A percentile compares a stretch with the other conserved stretches of the same genome.
These are phyloP conservation scores for Hyphopichia burtonii DNA, from an alignment of 1,139 yeast genomes.

Conservation along the genomic window DNA sequence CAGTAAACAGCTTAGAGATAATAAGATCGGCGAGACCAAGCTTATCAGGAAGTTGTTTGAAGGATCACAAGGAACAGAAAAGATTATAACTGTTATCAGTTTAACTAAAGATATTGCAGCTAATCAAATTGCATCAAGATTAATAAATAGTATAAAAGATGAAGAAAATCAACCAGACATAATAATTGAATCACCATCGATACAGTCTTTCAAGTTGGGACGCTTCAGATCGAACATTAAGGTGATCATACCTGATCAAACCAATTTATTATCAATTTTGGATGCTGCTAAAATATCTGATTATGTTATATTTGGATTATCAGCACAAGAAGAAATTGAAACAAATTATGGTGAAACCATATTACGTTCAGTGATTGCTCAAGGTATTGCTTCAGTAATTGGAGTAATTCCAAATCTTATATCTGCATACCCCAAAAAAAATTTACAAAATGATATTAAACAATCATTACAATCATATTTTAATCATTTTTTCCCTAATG, in stretches of 20 bases:
- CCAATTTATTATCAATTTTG: conserved; percentile 63
- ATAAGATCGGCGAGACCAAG: conserved; percentile 60
- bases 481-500: conserved; percentile 85
- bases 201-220: conserved; percentile 48
- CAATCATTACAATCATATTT: conserved; percentile 82
- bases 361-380: conserved; percentile 82
- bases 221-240: conserved; percentile 77
- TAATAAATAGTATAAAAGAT: conserved; percentile 40
- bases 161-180: conserved; percentile 24
- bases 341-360: conserved; percentile 80
- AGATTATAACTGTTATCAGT: conserved; percentile 77
- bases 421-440: conserved; percentile 66
- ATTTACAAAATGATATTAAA: conserved; percentile 74
- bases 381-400: conserved; percentile 83
- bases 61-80: conserved; percentile 77
- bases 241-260: conserved; percentile 71
- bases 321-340: conserved; percentile 83
- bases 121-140: conserved; percentile 51
- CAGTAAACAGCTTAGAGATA: conserved; percentile 73
- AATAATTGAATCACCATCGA: conserved; percentile 44
- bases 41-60: conserved; percentile 67
- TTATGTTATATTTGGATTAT: conserved; percentile 80
- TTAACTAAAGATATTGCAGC: conserved; percentile 72
- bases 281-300: conserved; percentile 92
- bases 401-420: conserved; percentile 80